Percentiles rank a stretch among this genome's conserved stretches.
These are phyloP conservation scores for Eutrema japonicum DNA, from an alignment of 345 rosid genomes.

Conservation along the genomic window DNA sequence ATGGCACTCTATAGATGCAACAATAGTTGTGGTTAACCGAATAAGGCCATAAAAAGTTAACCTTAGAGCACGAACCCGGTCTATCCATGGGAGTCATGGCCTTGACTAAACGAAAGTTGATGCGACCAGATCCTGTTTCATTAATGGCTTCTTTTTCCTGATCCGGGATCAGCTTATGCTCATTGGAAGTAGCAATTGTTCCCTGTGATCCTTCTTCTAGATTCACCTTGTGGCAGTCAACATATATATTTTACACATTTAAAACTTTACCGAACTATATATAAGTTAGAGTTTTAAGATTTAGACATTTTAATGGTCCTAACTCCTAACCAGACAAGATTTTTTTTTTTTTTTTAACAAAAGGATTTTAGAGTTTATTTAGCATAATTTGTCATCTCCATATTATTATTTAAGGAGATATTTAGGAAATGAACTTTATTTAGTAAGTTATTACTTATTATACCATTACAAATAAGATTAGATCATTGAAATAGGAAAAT, in stretches of 20 bases:
- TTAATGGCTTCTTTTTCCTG: not conserved
- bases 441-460: too few species aligned
- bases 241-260: not conserved
- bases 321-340: too few species aligned
- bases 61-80: not conserved
- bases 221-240: not conserved
- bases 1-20: slow-evolving; percentile 21
- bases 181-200: not conserved
- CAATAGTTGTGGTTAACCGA: not conserved
- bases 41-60: not conserved
- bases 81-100: not conserved
- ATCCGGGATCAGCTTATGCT: not conserved
- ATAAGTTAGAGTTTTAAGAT: too few species aligned
- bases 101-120: not conserved
- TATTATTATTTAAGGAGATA: too few species aligned
- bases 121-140: not conserved
- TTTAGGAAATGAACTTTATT: too few species aligned
- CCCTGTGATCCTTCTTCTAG: not conserved
- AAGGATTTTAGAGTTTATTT: too few species aligned
- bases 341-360: too few species aligned
- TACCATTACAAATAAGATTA: too few species aligned
- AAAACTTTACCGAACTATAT: too few species aligned
- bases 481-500: too few species aligned
- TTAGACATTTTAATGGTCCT: too few species aligned
- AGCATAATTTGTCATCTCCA: too few species aligned